Evolutionary conservation across 2,329 filamentous ascomycete species (phyloP).

Genomic region (Purpureocillium lavendulum): DNA sequence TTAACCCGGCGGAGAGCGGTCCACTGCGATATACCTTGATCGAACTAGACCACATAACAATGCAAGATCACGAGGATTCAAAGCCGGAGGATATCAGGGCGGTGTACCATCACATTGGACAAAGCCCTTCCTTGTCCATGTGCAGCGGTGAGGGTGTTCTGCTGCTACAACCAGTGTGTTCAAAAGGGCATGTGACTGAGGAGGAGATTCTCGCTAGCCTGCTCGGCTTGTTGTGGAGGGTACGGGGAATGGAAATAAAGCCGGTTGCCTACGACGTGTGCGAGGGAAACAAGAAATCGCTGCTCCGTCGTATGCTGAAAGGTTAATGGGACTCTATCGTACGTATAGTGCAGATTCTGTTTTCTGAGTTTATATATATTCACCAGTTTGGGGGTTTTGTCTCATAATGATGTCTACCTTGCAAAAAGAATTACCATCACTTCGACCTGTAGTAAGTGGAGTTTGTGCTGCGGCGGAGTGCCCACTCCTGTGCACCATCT

Average conservation of each 20-base stretch:
- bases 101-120: slow-evolving; percentile 1
- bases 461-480: no score
- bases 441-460: no score
- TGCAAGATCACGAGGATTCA: not conserved
- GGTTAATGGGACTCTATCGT: slow-evolving; percentile 29
- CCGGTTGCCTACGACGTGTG: no score
- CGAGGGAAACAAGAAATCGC: not conserved
- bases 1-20: not conserved
- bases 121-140: not conserved
- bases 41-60: not conserved
- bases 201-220: slow-evolving; percentile 1
- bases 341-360: no score
- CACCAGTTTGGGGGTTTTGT: no score
- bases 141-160: not conserved
- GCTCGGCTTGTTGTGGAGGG: slow-evolving; percentile 1
- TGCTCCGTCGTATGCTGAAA: not conserved
- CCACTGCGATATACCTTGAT: slow-evolving; percentile 1
- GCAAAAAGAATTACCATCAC: no score
- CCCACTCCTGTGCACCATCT: no score
- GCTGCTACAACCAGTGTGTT: not conserved
- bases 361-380: no score
- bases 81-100: not conserved
- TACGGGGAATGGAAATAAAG: not conserved
- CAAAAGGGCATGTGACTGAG: not conserved
- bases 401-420: no score